Evolutionary conservation across 164 flowering plant species (phyloP).

Genomic region (Magnolia changhungtana): DNA sequence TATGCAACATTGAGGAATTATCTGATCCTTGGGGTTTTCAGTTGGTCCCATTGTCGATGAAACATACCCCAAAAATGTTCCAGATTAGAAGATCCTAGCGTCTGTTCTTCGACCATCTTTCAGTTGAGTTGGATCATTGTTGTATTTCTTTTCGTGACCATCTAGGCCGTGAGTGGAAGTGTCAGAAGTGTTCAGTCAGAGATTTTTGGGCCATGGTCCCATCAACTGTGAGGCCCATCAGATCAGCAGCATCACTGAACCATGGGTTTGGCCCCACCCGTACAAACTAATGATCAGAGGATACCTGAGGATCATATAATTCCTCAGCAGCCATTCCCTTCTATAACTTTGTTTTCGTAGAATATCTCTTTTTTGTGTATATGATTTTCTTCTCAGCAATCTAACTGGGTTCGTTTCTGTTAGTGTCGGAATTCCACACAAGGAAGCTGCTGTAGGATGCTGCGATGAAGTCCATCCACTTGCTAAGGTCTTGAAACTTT

Average conservation of each 20-base stretch:
- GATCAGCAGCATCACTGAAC: not conserved
- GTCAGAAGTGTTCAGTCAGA: not conserved
- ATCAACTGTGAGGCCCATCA: not conserved
- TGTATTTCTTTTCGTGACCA: not conserved
- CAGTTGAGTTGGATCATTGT: not conserved
- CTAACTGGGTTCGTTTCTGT: not conserved
- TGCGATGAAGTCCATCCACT: conserved; percentile 56
- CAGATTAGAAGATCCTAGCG: not conserved
- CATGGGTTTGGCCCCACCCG: not conserved
- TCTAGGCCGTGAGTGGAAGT: not conserved
- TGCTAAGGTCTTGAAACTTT: conserved; percentile 35
- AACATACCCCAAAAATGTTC: not conserved
- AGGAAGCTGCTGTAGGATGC: conserved; percentile 35
- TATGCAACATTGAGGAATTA: conserved; percentile 7
- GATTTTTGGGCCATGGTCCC: not conserved
- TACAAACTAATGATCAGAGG: not conserved
- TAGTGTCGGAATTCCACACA: conserved; percentile 52
- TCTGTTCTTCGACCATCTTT: not conserved
- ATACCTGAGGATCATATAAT: not conserved
- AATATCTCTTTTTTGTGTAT: not conserved
- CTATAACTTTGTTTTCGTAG: not conserved
- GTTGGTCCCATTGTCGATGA: not conserved
- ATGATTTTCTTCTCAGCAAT: not conserved
- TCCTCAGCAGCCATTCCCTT: not conserved
- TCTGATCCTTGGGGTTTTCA: not conserved